Evolutionary conservation across 495 filamentous ascomycete species (phyloP), one percentile per base, ranked within the genome.

Genomic region (Apodospora peruviana): DNA sequence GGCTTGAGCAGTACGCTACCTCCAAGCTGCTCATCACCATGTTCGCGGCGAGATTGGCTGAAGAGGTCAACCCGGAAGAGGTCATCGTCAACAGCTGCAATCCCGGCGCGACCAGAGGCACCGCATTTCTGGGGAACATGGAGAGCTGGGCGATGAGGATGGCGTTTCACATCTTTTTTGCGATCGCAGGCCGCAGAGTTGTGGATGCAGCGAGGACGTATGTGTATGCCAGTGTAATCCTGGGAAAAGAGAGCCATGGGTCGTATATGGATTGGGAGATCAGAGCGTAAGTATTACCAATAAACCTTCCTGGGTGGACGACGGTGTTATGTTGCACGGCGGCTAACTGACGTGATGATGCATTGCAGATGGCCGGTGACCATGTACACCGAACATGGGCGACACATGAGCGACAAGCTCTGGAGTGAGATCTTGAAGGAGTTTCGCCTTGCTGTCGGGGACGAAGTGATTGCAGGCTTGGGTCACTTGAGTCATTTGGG

Each of bases 21-120:
- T 67, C 70, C 2, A 78, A 76, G 45, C 43, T 72, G 12, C 61
- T 77, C 0, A 53, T 48, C 1, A 59, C 68, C 18, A 48, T 73
- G 20, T 73, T 71, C 44, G 59, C 73, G 5, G 24, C 24, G 3
- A 8, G 14, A 10, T 20, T 53, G 22, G 58, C 58, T 9, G 55
- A 67, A 8, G 52, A 53, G 24, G 62, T 74, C 3, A 53, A 50
- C 2, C 37, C 59, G 34, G 51, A 68, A 4, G 68, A 73, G 14
- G 66, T 68, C 2, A 55, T 75, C 19, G 52, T 78, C 25, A 76
- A 76, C 50, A 20, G 65, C 4, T 22, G 56, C 68, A 10, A 56
- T 45, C 17, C 66, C 64, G 24, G 67, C 70, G 21, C 56, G 40
- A 17, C 45, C 37, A 5, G 53, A 53, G 19, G 56, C 51, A 21